A percentile compares a stretch with the other conserved stretches of the same genome.
phyloP scores from a whole-genome alignment of 2,329 filamentous ascomycete genomes.

The Nemania sp. region DNA sequence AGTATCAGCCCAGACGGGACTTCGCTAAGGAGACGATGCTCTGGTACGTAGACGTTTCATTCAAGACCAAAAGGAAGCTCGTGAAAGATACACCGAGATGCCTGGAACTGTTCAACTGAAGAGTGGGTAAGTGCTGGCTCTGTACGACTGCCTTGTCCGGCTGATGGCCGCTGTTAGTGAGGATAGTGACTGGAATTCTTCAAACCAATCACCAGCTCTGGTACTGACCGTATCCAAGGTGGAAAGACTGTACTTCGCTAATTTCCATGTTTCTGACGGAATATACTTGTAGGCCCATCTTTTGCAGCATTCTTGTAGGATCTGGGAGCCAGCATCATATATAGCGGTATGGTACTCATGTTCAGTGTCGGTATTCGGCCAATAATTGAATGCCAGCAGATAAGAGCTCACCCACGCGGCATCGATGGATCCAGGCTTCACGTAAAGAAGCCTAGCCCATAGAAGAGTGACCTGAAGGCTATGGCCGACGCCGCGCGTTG shows the following conservation, averaged over 20 bases:
- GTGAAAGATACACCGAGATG: constrained; percentile 36
- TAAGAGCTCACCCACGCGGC: not conserved
- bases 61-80: constrained; percentile 25
- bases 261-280: too few species aligned
- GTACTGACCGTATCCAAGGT: too few species aligned
- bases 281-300: not conserved
- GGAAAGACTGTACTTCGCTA: too few species aligned
- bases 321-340: not conserved
- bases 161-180: too few species aligned
- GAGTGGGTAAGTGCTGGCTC: constrained; percentile 5
- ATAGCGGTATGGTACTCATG: not conserved
- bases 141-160: too few species aligned
- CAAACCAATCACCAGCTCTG: too few species aligned
- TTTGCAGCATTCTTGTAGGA: not conserved
- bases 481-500: not conserved
- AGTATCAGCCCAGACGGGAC: constrained; percentile 7
- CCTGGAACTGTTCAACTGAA: too few species aligned
- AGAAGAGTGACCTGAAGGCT: not conserved
- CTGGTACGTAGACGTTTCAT: constrained; percentile 30
- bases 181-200: too few species aligned
- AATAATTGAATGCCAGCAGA: not conserved
- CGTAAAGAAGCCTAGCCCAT: not conserved
- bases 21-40: constrained; percentile 2
- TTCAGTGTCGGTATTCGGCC: not conserved
- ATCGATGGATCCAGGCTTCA: not conserved